Evolutionary conservation across 768 basidiomycete species (phyloP), one percentile per base, ranked within the genome.

Genomic region (Boletus barrowsii): DNA sequence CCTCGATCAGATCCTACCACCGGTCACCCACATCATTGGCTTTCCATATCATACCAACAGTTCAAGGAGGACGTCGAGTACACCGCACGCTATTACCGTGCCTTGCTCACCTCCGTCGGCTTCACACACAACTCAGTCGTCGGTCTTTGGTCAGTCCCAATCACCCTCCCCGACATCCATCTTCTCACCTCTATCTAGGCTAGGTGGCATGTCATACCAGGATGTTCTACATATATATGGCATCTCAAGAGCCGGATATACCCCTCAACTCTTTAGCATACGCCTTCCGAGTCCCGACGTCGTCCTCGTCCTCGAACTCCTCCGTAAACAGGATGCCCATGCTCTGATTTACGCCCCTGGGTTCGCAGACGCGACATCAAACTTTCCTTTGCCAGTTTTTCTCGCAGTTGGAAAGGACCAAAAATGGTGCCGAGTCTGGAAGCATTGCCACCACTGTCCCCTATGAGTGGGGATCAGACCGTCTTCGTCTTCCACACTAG

Each of bases 401-500:
- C 68, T 72, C 42, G 79, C 80, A 17, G 63, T 75, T 17, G 63
- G 69, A 54, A 71, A 73, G 59, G 69, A 71, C 47, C n/a, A n/a
- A 62, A 69, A 39, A 69, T 79, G 75, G 71, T 55, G 58, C 56
- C 56, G 33, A 68, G 73, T 35, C 62, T 70, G 37, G 68, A 72
- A 24, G 62, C 73, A 32, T 67, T 86, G 8, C 80, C 82, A 26
- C 70, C 70, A 18, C 70, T 83, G 37, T 68, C 72, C 59, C 69
- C 61, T 50, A 66, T 53, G 49, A 57, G 53, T 48, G 71, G 59
- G 32, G 70, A 73, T 51, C 83, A 85, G 49, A 68, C 74, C 26
- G 78, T 78, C 43, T 83, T 90, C 74, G 74, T 89, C 49, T 90
- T 88, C 76, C 89, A 89, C 68, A 90, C 89, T 10, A 86, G 84